Evolutionary conservation across 345 rosid species (phyloP), one percentile per base, ranked within the genome.

Genomic region (Cochlearia excelsa): DNA sequence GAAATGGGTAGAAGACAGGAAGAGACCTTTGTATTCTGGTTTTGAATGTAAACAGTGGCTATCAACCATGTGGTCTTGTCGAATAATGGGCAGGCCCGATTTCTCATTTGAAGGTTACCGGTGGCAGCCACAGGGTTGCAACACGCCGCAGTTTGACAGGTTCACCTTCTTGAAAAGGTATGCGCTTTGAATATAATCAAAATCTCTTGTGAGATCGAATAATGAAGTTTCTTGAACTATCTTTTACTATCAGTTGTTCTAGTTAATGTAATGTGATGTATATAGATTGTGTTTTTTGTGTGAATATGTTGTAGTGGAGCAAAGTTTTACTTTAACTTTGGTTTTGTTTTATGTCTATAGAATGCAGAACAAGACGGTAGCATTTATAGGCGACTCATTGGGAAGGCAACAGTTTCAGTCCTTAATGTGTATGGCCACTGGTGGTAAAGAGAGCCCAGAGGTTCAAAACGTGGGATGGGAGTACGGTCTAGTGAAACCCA

Each of bases 321-420:
- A 34, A 50, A 33, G 26, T 34, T 4, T 27, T 40, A 44, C 42
- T 67, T 39, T 27, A 59, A 4, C n/a, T 46, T 27, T 45, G 3
- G 1, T 10, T 55, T 2, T 30, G 2, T 28, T 77, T 72, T 26
- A 16, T 16, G 23, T 16, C 23, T 16, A 16, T 77, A 87, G 90
- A 69, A 80, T 88, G 86, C 79, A 76, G 84, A 74, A 81, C 74
- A 85, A 81, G 79, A 81, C 93, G 4, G 80, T 85, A 51, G 95
- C 92, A n/a, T 85, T 88, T 54, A 56, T 88, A 26, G 92, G 95
- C 70, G 92, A 88, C 72, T 88, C 92, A n/a, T 68, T 88, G 42
- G 93, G 90, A 26, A 78, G 96, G 66, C 86, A 82, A 64, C 90
- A 83, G 57, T 85, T 85, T 67, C 90, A 82, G 16, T 88, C 93